Base-by-base conservation (phyloP, 768 basidiomycete species). In the Suillus subalutaceus region DNA sequence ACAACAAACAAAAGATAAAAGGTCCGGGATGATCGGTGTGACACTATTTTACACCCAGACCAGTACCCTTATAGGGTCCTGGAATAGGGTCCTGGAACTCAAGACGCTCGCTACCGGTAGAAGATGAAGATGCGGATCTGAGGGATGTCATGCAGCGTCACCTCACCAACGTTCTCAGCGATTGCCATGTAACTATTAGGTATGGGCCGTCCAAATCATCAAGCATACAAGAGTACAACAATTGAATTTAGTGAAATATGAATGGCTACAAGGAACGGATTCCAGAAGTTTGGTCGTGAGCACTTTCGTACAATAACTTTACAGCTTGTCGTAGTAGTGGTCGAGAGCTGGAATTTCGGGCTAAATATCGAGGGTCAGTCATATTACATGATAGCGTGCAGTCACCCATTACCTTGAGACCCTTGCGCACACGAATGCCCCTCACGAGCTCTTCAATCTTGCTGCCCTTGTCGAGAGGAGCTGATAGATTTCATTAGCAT, bases 251-350 rank as follows among this genome's bases (percentile, higher is more conserved):
- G 32, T 46, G 48, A 64, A 64, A 43, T 66, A 35, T 64, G 70
- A 30, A 69, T 69, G 37, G 66, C 62, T 72, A 66, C 65, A 62
- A 63, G 71, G 68, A 77, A 71, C 58, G 50, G 18, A 48, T 58
- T 52, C 57, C 46, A 62, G 62, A 53, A 66, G 64, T 57, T 64
- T 64, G 50, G 53, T 65, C 57, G 63, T 46, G 68, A 41, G 65
- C 59, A 64, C 58, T 15, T 20, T 52, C 58, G 65, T 63, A 44
- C 53, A 20, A 55, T 23, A 35, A 52, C 68, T 70, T 86, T 86
- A 93, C 78, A 91, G 82, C 85, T 96, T 97, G 87, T 97, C 96
- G 84, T 96, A 96, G 84, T 96, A 97, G 43, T 86, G 87, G 79
- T 95, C 93, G 70, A 95, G 86, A 64, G 90, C 57, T 55, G 95